Conservation (phyloP, 768 basidiomycete species). For the Clitopilus hobsonii region DNA sequence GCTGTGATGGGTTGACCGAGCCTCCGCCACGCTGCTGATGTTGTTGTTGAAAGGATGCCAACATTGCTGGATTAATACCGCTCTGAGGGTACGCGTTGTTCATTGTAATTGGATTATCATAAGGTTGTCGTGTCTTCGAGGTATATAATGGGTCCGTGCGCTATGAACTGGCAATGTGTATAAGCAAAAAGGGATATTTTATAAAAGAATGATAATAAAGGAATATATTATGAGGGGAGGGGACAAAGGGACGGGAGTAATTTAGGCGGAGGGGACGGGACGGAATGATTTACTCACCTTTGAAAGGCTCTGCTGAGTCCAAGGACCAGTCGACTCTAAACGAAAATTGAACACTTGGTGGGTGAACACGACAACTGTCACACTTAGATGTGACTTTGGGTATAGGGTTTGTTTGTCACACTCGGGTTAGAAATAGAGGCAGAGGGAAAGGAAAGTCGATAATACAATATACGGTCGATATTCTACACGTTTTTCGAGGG, state of each 20-base stretch:
- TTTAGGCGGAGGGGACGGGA: slow-evolving; percentile 1
- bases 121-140: background rate
- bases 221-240: background rate
- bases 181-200: background rate
- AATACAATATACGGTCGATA: too few relatives aligned
- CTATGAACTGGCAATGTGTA: background rate
- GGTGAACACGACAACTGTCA: slow-evolving; percentile 1
- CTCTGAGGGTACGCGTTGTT: background rate
- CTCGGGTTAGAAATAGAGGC: background rate
- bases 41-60: background rate
- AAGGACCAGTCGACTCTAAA: background rate
- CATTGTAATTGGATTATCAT: background rate
- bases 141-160: too few relatives aligned
- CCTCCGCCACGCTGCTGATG: background rate
- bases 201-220: background rate
- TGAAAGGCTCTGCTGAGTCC: background rate
- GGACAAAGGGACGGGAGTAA: background rate
- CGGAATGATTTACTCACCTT: slow-evolving; percentile 1
- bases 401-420: slow-evolving; percentile 1
- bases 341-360: slow-evolving; percentile 1
- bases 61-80: background rate
- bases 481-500: too few relatives aligned
- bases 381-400: background rate
- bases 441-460: background rate
- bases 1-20: background rate